These are phyloP conservation scores for Terana coerulea DNA, from an alignment of 768 basidiomycete species.

Conservation along the genomic window DNA sequence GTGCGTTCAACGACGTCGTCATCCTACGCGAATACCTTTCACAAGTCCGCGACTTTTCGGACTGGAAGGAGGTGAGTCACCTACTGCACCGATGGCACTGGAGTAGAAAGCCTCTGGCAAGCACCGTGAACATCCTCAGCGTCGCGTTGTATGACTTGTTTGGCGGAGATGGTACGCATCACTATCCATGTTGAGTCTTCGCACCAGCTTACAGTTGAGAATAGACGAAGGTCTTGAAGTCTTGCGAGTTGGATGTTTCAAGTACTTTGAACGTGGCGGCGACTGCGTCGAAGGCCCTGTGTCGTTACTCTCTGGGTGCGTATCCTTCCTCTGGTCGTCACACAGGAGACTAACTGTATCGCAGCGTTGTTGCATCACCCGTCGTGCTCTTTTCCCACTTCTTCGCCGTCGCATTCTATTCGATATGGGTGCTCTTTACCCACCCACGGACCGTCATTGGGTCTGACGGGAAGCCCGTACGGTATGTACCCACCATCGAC, in stretches of 20 bases:
- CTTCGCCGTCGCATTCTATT: constrained; percentile 93
- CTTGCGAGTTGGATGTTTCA: constrained; percentile 86
- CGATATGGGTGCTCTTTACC: constrained; percentile 87
- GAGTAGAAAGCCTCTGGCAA: constrained; percentile 75
- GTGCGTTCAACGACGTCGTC: constrained; percentile 85
- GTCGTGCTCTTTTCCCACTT: constrained; percentile 84
- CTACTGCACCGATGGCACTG: constrained; percentile 78
- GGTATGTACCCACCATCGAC: constrained; percentile 41
- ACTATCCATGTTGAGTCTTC: background rate
- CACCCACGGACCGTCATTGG: constrained; percentile 41
- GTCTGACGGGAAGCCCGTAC: constrained; percentile 34
- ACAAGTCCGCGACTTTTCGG: constrained; percentile 35
- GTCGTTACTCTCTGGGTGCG: constrained; percentile 82
- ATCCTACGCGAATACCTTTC: constrained; percentile 61
- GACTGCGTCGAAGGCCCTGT: constrained; percentile 87
- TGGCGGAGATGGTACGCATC: constrained; percentile 78
- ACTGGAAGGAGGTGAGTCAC: constrained; percentile 49
- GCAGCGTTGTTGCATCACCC: constrained; percentile 78
- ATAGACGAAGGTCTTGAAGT: constrained; percentile 59
- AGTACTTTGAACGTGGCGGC: constrained; percentile 94
- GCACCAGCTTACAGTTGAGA: background rate
- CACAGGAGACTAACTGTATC: background rate
- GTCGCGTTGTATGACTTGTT: constrained; percentile 94
- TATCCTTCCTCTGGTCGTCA: constrained; percentile 7
- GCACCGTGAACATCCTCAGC: constrained; percentile 90